Evolutionary conservation across 331 rosid species (phyloP).

Genomic region (Telfairia occidentalis): DNA sequence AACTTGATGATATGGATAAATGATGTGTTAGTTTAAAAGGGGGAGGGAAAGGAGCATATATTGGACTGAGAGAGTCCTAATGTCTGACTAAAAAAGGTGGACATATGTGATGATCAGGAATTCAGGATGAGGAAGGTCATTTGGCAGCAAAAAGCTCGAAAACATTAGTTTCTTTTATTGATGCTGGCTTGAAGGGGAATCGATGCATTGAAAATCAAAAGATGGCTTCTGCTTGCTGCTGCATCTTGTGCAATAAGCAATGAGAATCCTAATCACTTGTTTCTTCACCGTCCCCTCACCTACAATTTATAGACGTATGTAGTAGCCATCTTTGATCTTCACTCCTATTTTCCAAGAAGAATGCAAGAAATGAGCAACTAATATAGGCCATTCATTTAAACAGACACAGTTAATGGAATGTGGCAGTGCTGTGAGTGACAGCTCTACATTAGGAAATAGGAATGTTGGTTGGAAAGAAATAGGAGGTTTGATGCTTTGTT

Average conservation of each 20-base stretch:
- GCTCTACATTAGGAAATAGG: not conserved
- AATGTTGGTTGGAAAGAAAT: not conserved
- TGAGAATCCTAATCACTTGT: not conserved
- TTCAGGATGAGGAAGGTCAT: not conserved
- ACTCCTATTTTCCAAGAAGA: not conserved
- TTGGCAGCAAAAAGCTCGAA: not conserved
- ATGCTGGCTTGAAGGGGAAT: not conserved
- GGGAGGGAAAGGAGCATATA: not conserved
- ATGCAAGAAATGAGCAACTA: not conserved
- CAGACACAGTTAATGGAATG: not conserved
- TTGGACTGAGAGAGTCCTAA: not conserved
- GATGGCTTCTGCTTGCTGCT: not conserved
- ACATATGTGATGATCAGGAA: not conserved
- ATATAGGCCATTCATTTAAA: not conserved
- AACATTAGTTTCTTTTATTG: too few species aligned
- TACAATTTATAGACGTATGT: not conserved
- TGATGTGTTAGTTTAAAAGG: not conserved
- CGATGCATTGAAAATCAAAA: not conserved
- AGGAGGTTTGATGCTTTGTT: not conserved
- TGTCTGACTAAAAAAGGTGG: not conserved
- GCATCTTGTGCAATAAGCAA: not conserved
- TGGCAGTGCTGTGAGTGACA: not conserved
- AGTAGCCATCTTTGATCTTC: not conserved
- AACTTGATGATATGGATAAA: not conserved
- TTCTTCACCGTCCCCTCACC: not conserved